Conservation (phyloP, 805 yeast species). For the Saturnispora sekii region DNA sequence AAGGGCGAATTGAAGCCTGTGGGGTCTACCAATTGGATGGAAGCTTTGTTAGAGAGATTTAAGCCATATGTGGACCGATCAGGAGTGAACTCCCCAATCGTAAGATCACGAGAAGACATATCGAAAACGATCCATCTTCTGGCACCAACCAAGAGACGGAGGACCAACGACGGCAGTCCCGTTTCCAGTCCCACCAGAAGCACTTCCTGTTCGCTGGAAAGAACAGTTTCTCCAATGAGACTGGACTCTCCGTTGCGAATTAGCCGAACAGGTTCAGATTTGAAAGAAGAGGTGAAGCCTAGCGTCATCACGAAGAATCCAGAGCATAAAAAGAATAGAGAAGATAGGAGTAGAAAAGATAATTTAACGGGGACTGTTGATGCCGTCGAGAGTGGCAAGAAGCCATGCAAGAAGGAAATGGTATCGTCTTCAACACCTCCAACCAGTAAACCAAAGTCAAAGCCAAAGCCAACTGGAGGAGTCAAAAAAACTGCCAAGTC, state of each 20-base stretch:
- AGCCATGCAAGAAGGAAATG: too few species aligned
- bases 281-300: background rate
- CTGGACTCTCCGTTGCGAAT: conserved; percentile 3
- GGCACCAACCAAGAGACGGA: conserved; percentile 2
- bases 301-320: background rate
- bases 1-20: too few species aligned
- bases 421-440: too few species aligned
- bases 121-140: background rate
- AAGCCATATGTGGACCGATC: background rate
- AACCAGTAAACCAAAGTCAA: background rate
- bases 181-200: too few species aligned
- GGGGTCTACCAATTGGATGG: background rate
- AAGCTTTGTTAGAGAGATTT: background rate
- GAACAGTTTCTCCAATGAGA: background rate
- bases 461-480: background rate
- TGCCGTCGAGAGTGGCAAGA: too few species aligned
- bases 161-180: background rate
- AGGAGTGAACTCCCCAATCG: background rate
- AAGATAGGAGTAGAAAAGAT: too few species aligned
- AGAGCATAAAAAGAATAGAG: background rate
- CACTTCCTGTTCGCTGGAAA: background rate
- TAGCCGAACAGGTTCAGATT: background rate
- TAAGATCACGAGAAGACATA: conserved; percentile 1
- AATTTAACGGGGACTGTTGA: too few species aligned
- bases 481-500: background rate